Conservation (phyloP, 192 early-diverging fungal genomes). For the Diversispora epigaea region DNA sequence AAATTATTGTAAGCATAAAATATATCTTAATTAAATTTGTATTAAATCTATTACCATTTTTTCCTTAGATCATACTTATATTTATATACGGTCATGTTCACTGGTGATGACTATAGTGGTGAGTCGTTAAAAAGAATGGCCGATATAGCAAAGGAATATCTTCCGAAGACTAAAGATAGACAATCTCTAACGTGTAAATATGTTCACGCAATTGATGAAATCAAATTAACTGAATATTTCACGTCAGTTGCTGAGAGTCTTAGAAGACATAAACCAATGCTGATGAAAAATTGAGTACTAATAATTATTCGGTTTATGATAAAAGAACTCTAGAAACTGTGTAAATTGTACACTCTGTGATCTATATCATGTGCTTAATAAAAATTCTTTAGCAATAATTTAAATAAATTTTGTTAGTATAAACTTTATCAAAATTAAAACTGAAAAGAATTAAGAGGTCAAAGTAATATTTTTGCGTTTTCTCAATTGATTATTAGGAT, state of each 20-base stretch:
- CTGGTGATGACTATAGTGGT: background rate
- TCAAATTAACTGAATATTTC: conserved; percentile 14
- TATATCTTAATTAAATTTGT: background rate
- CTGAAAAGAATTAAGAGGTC: too few species aligned
- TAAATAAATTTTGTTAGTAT: too few species aligned
- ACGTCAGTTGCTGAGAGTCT: conserved; percentile 11
- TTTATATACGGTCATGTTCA: conserved; percentile 20
- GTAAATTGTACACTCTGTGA: too few species aligned
- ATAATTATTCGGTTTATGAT: too few species aligned
- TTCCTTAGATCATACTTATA: background rate
- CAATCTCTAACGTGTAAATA: conserved; percentile 16
- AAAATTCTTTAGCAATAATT: too few species aligned
- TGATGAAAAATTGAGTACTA: background rate
- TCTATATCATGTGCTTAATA: too few species aligned
- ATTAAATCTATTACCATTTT: background rate
- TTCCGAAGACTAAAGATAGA: background rate
- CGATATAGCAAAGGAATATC: conserved; percentile 19
- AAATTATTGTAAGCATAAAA: background rate
- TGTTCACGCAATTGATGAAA: background rate
- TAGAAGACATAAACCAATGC: conserved; percentile 15
- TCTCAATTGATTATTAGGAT: too few species aligned
- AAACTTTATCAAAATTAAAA: too few species aligned
- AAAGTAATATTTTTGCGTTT: too few species aligned
- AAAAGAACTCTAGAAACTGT: too few species aligned
- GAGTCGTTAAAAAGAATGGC: conserved; percentile 13